phyloP scores from a whole-genome alignment of 1,139 yeast species.

The Suhomyces panamericanus region DNA sequence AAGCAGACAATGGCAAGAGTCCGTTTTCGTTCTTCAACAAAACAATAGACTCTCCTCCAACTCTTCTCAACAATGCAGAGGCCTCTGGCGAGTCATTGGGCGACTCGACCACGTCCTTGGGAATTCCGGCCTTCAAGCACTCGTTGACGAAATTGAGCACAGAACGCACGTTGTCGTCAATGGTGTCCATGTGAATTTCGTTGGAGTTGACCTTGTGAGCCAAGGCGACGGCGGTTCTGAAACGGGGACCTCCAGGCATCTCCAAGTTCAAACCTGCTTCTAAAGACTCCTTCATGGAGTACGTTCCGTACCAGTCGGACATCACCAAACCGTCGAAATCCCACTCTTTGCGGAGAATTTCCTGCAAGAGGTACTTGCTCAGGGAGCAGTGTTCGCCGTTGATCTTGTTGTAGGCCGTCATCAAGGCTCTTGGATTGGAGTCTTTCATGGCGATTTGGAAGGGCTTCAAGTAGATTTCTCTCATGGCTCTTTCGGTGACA shows the following conservation, averaged over 20 bases:
- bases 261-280: conserved; percentile 24
- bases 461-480: conserved; percentile 24
- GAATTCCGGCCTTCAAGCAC: conserved; percentile 43
- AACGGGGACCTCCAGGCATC: conserved; percentile 23
- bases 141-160: conserved; percentile 49
- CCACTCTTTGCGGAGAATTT: conserved; percentile 22
- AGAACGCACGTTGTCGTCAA: conserved; percentile 47
- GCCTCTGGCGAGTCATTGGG: conserved; percentile 50
- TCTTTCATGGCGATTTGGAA: conserved; percentile 21
- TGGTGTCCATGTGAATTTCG: conserved; percentile 25
- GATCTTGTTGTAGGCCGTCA: conserved; percentile 23
- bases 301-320: conserved; percentile 25
- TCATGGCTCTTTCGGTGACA: conserved; percentile 21
- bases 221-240: conserved; percentile 16
- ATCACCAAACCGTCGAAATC: conserved; percentile 19
- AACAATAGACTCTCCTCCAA: conserved; percentile 54
- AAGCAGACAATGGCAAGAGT: conserved; percentile 43
- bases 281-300: conserved; percentile 18
- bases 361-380: conserved; percentile 16
- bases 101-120: conserved; percentile 40
- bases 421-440: conserved; percentile 19
- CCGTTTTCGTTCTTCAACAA: conserved; percentile 50
- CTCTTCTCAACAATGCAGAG: conserved; percentile 39
- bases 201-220: conserved; percentile 15
- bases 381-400: conserved; percentile 21